Base-by-base conservation (phyloP, 495 filamentous ascomycete genomes). In the Haplographium delicatum region DNA sequence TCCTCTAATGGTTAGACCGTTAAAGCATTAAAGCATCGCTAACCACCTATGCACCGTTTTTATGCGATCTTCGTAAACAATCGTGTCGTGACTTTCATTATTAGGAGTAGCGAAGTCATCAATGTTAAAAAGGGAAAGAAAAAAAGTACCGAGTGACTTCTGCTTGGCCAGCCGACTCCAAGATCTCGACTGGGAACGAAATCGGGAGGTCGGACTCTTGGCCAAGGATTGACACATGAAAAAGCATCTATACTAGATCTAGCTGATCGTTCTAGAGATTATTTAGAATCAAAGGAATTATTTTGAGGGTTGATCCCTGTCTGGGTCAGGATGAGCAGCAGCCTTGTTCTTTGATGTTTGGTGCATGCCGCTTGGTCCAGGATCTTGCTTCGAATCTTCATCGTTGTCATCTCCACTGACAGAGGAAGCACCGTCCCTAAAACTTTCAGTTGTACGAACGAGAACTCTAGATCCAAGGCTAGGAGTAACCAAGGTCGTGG, bases 31-130 rank as follows among this genome's bases (percentile, higher is more conserved):
- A 50, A 50, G 50, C 56, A 53, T 59, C 57, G 57, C 57, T 60
- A 52, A 47, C 57, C 57, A 26, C 53, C 48, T 20, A 60, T 60
- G 57, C 57, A 34, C 56, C 56, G 31, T 53, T 56, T 51, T 56
- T 41, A 50, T 51, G 40, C 50, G 38, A 19, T 18, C 34, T 48
- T 51, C 56, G 33, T 54, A 39, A 60, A 43, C n/a, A n/a, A n/a
- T n/a, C n/a, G n/a, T 25, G 35, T 31, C 41, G 24, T 31, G 44
- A 31, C 18, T n/a, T n/a, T 44, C 23, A 24, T 40, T 20, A 60
- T 53, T 56, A 56, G 52, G 40, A 33, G 51, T 43, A 43, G 11
- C 10, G 42, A 53, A 44, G 27, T 42, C 28, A 20, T 43, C 20
- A 44, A 53, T 18, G 19, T 23, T 30, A 37, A 43, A 50, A 50